Conservation (phyloP, 2,329 filamentous ascomycete species). For the Fusarium nodosum region DNA sequence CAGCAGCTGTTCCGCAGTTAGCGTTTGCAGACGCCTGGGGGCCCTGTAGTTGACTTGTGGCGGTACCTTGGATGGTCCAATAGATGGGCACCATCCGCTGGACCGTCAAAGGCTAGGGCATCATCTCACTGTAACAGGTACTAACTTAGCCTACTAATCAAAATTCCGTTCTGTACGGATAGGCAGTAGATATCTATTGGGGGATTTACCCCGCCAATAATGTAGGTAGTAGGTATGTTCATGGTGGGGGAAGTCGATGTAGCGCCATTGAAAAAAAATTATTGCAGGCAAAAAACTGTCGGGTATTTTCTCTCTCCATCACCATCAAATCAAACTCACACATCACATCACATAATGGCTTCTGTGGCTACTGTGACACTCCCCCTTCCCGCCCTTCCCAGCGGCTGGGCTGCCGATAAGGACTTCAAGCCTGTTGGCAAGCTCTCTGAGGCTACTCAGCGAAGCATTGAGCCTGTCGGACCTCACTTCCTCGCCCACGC, state of each 20-base stretch:
- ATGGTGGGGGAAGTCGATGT: conserved; percentile 43
- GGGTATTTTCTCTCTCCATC: conserved; percentile 38
- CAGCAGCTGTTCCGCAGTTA: no score
- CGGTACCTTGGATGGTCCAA: background rate
- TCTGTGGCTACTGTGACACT: conserved; percentile 71
- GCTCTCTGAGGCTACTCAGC: conserved; percentile 82
- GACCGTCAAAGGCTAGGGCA: background rate
- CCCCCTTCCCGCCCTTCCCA: conserved; percentile 80
- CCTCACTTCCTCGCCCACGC: conserved; percentile 98
- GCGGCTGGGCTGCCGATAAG: conserved; percentile 88
- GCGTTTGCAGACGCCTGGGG: no score
- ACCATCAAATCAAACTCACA: conserved; percentile 42
- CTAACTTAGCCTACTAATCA: no score
- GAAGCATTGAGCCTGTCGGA: conserved; percentile 94
- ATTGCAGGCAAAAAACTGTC: conserved; percentile 34
- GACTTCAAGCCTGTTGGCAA: conserved; percentile 89
- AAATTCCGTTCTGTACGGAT: background rate
- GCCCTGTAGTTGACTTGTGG: no score
- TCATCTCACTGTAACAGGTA: conserved; percentile 12
- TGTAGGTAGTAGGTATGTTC: background rate
- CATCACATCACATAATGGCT: conserved; percentile 67
- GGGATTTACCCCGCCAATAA: conserved; percentile 47
- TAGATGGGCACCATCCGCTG: background rate
- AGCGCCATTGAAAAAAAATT: conserved; percentile 39
- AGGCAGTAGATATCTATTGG: conserved; percentile 4